Evolutionary conservation across 352 stramenopile species (phyloP), one percentile per base, ranked within the genome.

Genomic region (Phytophthora aleatoria): DNA sequence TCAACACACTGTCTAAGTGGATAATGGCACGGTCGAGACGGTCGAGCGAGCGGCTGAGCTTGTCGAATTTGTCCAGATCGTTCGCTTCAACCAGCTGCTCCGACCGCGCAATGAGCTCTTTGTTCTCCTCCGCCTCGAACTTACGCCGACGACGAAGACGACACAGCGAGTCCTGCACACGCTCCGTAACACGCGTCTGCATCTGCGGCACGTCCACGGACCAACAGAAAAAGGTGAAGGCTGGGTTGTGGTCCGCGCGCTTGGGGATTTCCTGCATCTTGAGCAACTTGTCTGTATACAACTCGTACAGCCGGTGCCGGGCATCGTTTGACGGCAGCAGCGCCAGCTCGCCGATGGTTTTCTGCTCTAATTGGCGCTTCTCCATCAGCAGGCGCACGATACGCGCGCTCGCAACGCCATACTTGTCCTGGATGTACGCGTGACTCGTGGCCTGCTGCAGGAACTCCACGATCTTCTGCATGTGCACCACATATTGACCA

Each of bases 191-290:
- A 41, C 73, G 73, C 30, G 59, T 48, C 41, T 92, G 83, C 74
- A 94, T 85, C 39, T 80, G 69, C 16, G 71, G 76, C 50, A 88
- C 76, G 59, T 96, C 81, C 27, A 95, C 81, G 0, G 85, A 94
- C 88, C 88, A 96, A 64, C 79, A 93, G 61, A 89, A 96, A 44
- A 96, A 72, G 12, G 88, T 96, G 61, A 92, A 94, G 44, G 87
- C 85, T n/a, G 88, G 88, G 57, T 94, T 96, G 58, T 96, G 88
- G 63, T 96, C 88, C 7, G 85, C 84, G 20, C 88, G 86, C 73
- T 96, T 95, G 8, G 88, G 83, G 31, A 96, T 91, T 61, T 96
- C 88, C 64, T 96, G 88, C 60, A 96, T 68, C 69, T 91, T 85
- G 26, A 92, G 69, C 50, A 96, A 59, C 30, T 84, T 79, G 61